Evolutionary conservation across 2,329 filamentous ascomycete species (phyloP).

Genomic region (Paecilomyces sp.): DNA sequence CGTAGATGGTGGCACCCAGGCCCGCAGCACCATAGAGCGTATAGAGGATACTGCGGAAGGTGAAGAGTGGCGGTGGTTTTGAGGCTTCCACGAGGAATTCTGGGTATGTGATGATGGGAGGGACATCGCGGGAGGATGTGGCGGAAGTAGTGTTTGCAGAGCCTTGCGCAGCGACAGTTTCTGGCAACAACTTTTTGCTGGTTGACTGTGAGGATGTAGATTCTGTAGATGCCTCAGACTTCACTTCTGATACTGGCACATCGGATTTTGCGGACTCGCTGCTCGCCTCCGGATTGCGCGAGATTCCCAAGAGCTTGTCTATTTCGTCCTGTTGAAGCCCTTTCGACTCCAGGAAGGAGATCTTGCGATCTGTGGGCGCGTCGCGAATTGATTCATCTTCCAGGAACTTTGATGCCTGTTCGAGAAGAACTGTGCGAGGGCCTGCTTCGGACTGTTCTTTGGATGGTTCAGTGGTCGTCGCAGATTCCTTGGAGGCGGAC

Average conservation of each 20-base stretch:
- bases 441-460: slow-evolving; percentile 13
- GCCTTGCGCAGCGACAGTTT: slow-evolving; percentile 4
- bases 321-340: slow-evolving; percentile 64
- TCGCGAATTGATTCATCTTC: slow-evolving; percentile 65
- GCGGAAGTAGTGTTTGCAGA: slow-evolving; percentile 6
- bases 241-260: background rate
- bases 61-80: slow-evolving; percentile 55
- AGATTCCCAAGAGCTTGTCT: slow-evolving; percentile 52
- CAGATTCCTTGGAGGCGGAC: slow-evolving; percentile 30
- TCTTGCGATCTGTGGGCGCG: slow-evolving; percentile 64
- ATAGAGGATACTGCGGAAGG: slow-evolving; percentile 48
- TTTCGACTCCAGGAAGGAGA: slow-evolving; percentile 69
- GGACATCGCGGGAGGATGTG: slow-evolving; percentile 34
- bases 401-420: slow-evolving; percentile 70
- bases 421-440: slow-evolving; percentile 38
- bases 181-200: background rate
- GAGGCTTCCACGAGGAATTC: slow-evolving; percentile 55
- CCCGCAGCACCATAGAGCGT: slow-evolving; percentile 52
- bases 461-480: slow-evolving; percentile 19
- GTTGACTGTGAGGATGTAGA: slow-evolving; percentile 6
- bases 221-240: slow-evolving; percentile 1
- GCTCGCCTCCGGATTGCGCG: slow-evolving; percentile 21
- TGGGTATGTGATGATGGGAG: slow-evolving; percentile 61
- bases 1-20: slow-evolving; percentile 50
- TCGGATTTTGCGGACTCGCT: slow-evolving; percentile 5